Base-by-base conservation (phyloP, 306 rosid genomes). In the Lathyrus sativus region DNA sequence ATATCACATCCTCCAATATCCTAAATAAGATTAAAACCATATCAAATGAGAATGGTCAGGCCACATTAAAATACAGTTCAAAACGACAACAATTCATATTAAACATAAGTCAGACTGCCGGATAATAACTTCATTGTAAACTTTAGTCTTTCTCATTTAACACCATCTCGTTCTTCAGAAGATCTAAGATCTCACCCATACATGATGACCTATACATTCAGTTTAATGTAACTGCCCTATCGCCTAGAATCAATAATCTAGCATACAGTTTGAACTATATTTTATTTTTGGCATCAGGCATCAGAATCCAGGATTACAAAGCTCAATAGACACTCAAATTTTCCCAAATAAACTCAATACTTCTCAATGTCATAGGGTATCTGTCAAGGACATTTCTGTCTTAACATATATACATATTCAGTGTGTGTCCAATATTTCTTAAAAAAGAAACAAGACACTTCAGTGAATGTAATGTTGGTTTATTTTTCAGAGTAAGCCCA, bases 1-100 rank as follows among this genome's bases (percentile, higher is more conserved):
- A 95, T 95, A 67, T 95, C 99, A 14, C 99, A 95, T 31, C 99
- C 99, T 76, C 99, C 99, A 72, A 95, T 95, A 73, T 95, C 99
- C 99, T 95, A 38, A 55, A 11, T 12, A 19, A 5, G 26, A 46
- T 19, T 3, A 70, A 74, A 37, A 70, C 35, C 65, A 65, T n/a
- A 58, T 41, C 14, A 55, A 62, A 37, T 3, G 14, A 31, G 9
- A 18, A 57, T 39, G 11, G 24, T 29, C 57, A 48, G 7, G 12
- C 28, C 49, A 63, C 5, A 9, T 22, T 24, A 10, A 53, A 68
- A 53, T 44, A 13, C 15, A 61, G 39, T 31, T 62, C 6, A 26
- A 65, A 57, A 71, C 6, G 46, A 42, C 35, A 67, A 22, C 24
- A 28, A 54, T 29, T 37, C 60, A 80, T 42, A 19, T 62, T 3